Evolutionary conservation across 371 early-diverging fungal genomes (phyloP), one percentile per base, ranked within the genome.

Genomic region (Apophysomyces variabilis): DNA sequence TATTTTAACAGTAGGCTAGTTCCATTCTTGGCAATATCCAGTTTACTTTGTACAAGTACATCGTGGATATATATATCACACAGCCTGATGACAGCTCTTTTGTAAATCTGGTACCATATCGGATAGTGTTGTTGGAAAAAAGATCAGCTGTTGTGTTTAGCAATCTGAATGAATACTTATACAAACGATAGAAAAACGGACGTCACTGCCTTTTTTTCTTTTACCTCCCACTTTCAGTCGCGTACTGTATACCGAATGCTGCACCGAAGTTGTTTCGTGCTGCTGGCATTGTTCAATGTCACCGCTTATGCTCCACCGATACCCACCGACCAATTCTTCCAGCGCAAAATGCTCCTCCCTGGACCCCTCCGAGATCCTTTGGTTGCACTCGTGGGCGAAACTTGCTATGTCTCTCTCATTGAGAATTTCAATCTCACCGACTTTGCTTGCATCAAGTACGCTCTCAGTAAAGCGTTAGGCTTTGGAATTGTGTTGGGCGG

Each of bases 401-500:
- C 68, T 43, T 93, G 94, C 76, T 92, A 91, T 38, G 73, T 66
- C 5, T 86, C 85, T 3, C 71, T 93, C 16, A 76, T 92, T 56
- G 91, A 90, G 76, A 72, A 90, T 39, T 70, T 92, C 35, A 73
- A 92, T 74, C 58, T 89, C n/a, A 69, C 75, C 11, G 85, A 94
- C 68, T 75, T 85, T 4, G 72, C 60, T 14, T 99, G 99, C 79
- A 70, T 96, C 69, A 93, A 93, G 67, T 87, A 92, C 45, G 82
- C 89, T 16, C 62, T 96, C 61, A 93, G 95, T 43, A 97, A 97
- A 75, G 95, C 85, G 0, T 87, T 99, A 9, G 95, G 97, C 0
- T 59, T 96, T 7, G 98, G 95, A 26, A 96, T 99, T 66, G 94
- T 98, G 16, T 75, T 89, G 7, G 96, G 95, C 45, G 93, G 95